Evolutionary conservation across 805 yeast genomes (phyloP), one percentile per base, ranked within the genome.

Genomic region (Candida methanosorbosa): DNA sequence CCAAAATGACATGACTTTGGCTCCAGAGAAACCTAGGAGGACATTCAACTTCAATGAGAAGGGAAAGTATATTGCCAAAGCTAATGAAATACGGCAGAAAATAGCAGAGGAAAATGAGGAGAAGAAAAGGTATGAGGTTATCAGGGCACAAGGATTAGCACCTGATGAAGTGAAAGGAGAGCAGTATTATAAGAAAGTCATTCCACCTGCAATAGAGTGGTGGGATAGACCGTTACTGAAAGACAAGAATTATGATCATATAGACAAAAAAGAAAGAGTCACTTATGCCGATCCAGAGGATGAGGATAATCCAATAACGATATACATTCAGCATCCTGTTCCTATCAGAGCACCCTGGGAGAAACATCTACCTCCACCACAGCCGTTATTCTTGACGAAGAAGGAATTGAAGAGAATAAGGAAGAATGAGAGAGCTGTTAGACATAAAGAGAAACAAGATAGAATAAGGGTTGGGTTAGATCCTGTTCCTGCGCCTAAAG

Each of bases 401-500:
- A 66, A 71, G 39, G 98, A 92, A 51, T 57, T 71, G 57, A 82
- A 81, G 46, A 68, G 87, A 37, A 68, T 80, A 27, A 70, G 96
- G 29, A 70, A 79, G 39, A 80, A 80, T 38, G 78, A 73, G 32
- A 66, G 97, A 37, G 71, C 77, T 30, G 66, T 67, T 27, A 64
- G 58, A 40, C 74, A 75, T 40, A 77, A 78, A 46, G 92, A 80
- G 30, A 67, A 71, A 38, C 95, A 85, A 50, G 90, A 85, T 44
- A 64, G 81, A 30, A 78, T 88, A 18, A 71, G 78, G 38, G 61
- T 84, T 5, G 98, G 98, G 0, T 58, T 88, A 15, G 84, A 81
- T 31, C 81, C 94, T 0, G 81, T 94, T 5, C 95, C 96, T 0
- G 81, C 81, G 5, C 94, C 96, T 3, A 92, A 90, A 55, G 81